Evolutionary conservation across 2,329 filamentous ascomycete species (phyloP), one percentile per base, ranked within the genome.

Genomic region (Tricladium varicosporioides): DNA sequence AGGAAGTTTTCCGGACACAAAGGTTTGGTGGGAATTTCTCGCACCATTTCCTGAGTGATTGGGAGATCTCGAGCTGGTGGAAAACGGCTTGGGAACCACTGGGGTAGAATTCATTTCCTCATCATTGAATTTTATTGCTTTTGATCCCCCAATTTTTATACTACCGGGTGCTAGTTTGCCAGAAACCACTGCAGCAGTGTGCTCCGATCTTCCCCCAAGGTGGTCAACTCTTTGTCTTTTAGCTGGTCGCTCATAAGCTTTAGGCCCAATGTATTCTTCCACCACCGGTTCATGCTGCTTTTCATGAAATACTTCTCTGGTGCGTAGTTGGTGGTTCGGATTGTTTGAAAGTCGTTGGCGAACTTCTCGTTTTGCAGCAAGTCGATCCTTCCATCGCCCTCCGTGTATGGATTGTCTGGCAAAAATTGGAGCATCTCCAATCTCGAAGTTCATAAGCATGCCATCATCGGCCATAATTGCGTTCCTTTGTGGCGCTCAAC

Each of bases 1-100:
- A 15, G 64, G 62, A 5, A 64, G 49, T 32, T 66, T 64, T 40
- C 62, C 63, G 32, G 64, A 61, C 5, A 60, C 53, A 59, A 51
- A 93, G 93, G 62, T 97, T 99, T 73, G 85, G 93, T 1, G 91
- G 90, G 75, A 97, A 99, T 57, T 97, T 82, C 64, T 89, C 84
- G 54, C 78, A 77, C 27, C 76, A 76, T 56, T 76, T 74, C 48
- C 67, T 59, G 59, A 66, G 60, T 55, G 22, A 7, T 27, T 27
- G 22, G 22, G 22, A 4, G 22, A 7, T 27, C 22, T 27, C 22
- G 22, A 27, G 66, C 68, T 66, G 47, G 57, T 65, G 14, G 61
- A 49, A 18, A 63, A 60, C 5, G 65, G 48, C 47, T 67, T 64
- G 27, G 61, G 64, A 48, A 63, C 60, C 16, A 62, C 70, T 7